Base-by-base conservation (phyloP, 1,284 basidiomycete species). In the Veloporphyrellus conicus region DNA sequence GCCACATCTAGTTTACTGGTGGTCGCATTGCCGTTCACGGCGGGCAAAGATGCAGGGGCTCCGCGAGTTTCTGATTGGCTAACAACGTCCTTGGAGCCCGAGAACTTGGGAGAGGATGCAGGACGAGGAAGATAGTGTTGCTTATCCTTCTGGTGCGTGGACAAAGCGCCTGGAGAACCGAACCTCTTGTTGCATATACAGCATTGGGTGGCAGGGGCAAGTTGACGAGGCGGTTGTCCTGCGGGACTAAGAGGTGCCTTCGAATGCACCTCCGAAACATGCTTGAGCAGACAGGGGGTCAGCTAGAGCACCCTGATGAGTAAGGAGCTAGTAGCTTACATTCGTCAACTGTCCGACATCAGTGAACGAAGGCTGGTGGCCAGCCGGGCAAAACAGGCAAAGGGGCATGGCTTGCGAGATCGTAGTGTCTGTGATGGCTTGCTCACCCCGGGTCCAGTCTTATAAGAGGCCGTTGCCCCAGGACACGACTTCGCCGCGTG, bases 401-500 rank as follows among this genome's bases (percentile, higher is more conserved):
- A 49, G 36, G 45, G 60, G 58, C 62, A 65, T 68, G 40, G 48
- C 34, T 48, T 49, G 45, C 15, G 41, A 46, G 50, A 57, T 60
- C 43, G 59, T 50, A 43, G 50, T 49, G 35, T 50, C 36, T 43
- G 51, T 47, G 48, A 47, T 43, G 43, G 43, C 29, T 41, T 35
- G 54, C 37, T 45, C 34, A 28, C 42, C 49, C 55, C 52, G 46
- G 47, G 50, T 37, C 47, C 48, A 53, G 55, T 49, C 60, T 62
- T 63, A 58, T 67, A 63, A 60, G 62, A 55, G 52, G 60, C 64
- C 50, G 49, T 42, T 48, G 61, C 63, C 61, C 63, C 64, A 60
- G 52, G 40, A 61, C 62, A 64, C 62, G 62, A 64, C 62, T 60
- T 47, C 50, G 47, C 64, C 62, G 53, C 62, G 65, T 64, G 62